Evolutionary conservation across 805 yeast genomes (phyloP), one percentile per base, ranked within the genome.

Genomic region (Kodamaea kaohsiungensis): DNA sequence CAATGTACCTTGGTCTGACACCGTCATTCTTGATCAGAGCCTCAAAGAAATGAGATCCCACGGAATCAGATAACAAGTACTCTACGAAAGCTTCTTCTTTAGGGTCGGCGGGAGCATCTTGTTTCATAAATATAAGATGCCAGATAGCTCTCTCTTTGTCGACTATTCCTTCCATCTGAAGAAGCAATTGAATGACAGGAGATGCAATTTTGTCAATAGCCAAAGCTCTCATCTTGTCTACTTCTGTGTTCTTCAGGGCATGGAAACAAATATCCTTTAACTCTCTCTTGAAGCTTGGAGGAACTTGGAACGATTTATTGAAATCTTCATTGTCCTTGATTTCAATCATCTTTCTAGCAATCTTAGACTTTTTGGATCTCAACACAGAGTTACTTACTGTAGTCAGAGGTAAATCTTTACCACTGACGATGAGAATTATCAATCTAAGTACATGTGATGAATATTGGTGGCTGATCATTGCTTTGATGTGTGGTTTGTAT

Each of bases 41-140:
- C 68, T 95, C 91, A 25, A 93, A 76, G 74, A 95, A 93, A 70
- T 91, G 98, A 1, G 96, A 88, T 0, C 98, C 99, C n/a, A 92
- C 90, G 1, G 96, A 77, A 65, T 91, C 97, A 7, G 95, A 83
- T 38, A 93, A 72, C 52, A 92, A 76, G 63, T 88, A 88, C 66
- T 91, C 97, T 30, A 92, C 86, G 67, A 88, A 91, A 0, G 95
- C 84, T 58, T 82, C 92, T 62, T 89, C 95, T 54, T 82, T 79
- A 0, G 81, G 51, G 57, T 87, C 85, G 49, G 70, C 77, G 5
- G 45, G 25, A 22, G 78, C 84, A 2, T 76, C 81, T 9, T 79
- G 81, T 43, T 71, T 70, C 45, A 70, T 67, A 71, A 91, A 89
- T 0, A 86, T 75, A 43, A 81, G 67, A 62, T 85, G 85, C 87